Evolutionary conservation across 495 filamentous ascomycete species (phyloP), one percentile per base, ranked within the genome.

Genomic region (Bryoglossum gracile): DNA sequence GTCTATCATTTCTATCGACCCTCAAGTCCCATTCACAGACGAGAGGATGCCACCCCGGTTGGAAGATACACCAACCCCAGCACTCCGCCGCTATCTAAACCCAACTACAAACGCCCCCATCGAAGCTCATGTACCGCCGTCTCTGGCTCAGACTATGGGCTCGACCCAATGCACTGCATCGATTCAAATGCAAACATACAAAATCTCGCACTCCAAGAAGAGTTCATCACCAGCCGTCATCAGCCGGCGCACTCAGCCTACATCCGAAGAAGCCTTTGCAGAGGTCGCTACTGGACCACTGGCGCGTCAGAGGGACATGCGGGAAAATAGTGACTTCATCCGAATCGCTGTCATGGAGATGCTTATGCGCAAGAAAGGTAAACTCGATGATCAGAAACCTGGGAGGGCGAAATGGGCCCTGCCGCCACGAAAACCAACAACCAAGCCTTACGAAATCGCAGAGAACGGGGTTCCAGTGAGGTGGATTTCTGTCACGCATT

Each of bases 321-420:
- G 92, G 30, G 92, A 98, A 63, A 98, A 98, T 61, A 78, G 84
- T 19, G 84, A 96, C 55, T 98, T 97, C 67, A 81, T 98, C 42
- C 81, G 92, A 23, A 83, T 97, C 58, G 87, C 94, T 22, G 91
- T 96, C 45, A 74, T 96, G 59, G 92, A 98, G 67, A 95, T 95
- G 85, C 87, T 91, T 50, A 98, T 98, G 92, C 83, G 90, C 24
- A 82, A 87, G 57, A 76, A 74, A 36, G 92, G 92, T 36, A 97
- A 98, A 67, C 69, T 98, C 48, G 86, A 88, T 56, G 85, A 91
- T 38, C 82, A 83, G 38, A 79, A 80, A n/a, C 83, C 84, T 33
- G 87, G 89, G 8, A 77, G 83, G 42, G 92, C 92, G 32, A 80
- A 80, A 50, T 80, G 92, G 64, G 87, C 86, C 65, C 68, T 98